A percentile compares a stretch with the other conserved stretches of the same genome.
These are phyloP conservation scores for Aegilops sharonensis DNA, from an alignment of 176 grass and related monocot genomes.

Conservation along the genomic window DNA sequence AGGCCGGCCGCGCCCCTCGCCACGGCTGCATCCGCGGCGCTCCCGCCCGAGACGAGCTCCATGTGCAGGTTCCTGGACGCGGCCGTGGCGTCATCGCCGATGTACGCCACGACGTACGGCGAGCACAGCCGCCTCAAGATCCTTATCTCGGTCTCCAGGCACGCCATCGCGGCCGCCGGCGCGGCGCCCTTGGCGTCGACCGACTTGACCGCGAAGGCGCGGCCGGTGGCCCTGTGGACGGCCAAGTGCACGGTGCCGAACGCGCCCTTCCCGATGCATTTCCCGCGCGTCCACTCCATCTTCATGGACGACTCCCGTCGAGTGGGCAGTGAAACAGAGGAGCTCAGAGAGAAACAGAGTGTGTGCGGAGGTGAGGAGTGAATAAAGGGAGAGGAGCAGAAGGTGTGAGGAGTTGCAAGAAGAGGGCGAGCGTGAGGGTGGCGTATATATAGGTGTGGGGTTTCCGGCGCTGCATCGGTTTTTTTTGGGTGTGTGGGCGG, in stretches of 20 bases:
- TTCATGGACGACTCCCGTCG: neutral
- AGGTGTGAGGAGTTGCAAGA: slow-evolving; percentile 33
- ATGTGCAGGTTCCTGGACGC: slow-evolving; percentile 69
- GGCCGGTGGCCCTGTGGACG: slow-evolving; percentile 36
- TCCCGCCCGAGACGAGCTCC: slow-evolving; percentile 69
- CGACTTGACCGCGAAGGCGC: slow-evolving; percentile 83
- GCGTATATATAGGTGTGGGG: slow-evolving; percentile 46
- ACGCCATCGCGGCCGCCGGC: slow-evolving; percentile 32
- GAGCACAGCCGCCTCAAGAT: slow-evolving; percentile 64
- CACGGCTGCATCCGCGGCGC: slow-evolving; percentile 42
- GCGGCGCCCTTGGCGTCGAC: slow-evolving; percentile 26
- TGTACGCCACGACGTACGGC: slow-evolving; percentile 70
- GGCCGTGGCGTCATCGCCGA: slow-evolving; percentile 50
- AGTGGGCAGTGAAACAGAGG: neutral
- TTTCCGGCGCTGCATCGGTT: slow-evolving; percentile 1
- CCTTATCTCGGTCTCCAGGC: slow-evolving; percentile 79
- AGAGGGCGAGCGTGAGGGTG: slow-evolving; percentile 20
- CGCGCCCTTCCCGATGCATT: slow-evolving; percentile 68
- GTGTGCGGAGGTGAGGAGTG: neutral
- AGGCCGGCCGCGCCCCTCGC: slow-evolving; percentile 2
- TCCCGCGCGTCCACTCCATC: slow-evolving; percentile 63
- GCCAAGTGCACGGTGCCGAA: slow-evolving; percentile 78
- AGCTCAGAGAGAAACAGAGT: slow-evolving; percentile 8
- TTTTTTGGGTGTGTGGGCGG: slow-evolving; percentile 37
- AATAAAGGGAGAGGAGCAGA: neutral